Conservation (phyloP, 2,329 filamentous ascomycete species). For the Beauveria caledonica region DNA sequence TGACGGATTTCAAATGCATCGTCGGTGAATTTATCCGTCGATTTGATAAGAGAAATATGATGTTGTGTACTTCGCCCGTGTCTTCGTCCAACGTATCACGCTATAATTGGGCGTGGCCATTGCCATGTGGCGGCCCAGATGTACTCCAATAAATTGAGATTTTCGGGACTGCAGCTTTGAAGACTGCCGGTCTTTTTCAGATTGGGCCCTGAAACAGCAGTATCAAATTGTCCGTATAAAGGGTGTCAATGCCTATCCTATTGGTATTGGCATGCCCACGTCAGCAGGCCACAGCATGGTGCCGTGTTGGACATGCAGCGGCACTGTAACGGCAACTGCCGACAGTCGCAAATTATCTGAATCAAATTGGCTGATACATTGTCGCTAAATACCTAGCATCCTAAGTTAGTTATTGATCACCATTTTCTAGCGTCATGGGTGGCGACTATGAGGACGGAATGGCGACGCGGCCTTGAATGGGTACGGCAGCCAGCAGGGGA, state of each 20-base stretch:
- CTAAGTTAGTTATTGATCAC: neutral
- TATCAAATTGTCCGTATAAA: neutral
- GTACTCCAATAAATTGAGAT: no score
- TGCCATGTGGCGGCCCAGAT: neutral
- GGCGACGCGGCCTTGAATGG: neutral
- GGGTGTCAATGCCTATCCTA: neutral
- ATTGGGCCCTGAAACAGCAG: neutral
- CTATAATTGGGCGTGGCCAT: neutral
- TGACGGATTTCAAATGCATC: neutral
- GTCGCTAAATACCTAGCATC: neutral
- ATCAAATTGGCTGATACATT: neutral
- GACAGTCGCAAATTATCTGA: neutral
- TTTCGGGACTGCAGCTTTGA: neutral
- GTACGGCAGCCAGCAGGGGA: neutral
- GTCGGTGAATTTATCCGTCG: neutral
- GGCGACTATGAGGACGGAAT: neutral
- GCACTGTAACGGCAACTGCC: neutral
- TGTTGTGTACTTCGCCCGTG: no score
- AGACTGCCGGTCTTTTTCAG: neutral
- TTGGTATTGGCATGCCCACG: neutral
- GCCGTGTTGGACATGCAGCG: neutral
- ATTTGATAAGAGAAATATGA: neutral
- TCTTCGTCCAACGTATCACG: no score
- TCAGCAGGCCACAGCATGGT: neutral
- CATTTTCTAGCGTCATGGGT: neutral